Conservation (phyloP, 1,284 basidiomycete species). For the Laetiporus sulphureus region DNA sequence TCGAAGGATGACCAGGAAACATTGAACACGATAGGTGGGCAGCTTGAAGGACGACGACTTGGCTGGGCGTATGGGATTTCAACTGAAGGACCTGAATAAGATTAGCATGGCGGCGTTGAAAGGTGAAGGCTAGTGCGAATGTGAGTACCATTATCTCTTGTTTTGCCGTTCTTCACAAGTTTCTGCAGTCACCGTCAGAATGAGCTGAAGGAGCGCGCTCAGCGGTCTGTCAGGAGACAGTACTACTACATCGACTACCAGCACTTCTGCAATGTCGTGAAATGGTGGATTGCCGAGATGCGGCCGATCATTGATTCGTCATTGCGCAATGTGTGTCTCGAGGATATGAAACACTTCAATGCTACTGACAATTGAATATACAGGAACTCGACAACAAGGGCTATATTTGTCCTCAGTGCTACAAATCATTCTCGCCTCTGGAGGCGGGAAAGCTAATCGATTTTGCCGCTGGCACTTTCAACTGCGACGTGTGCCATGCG, state of each 20-base stretch:
- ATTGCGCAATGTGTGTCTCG: slow-evolving; percentile 64
- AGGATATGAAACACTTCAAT: no score
- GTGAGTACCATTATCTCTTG: slow-evolving; percentile 42
- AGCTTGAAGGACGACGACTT: slow-evolving; percentile 92
- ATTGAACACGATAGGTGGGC: slow-evolving; percentile 13
- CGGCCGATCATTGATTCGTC: slow-evolving; percentile 83
- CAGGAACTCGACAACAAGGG: slow-evolving; percentile 95
- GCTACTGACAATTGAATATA: not conserved
- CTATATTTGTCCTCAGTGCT: slow-evolving; percentile 90
- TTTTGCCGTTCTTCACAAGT: slow-evolving; percentile 1
- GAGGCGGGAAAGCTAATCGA: slow-evolving; percentile 84
- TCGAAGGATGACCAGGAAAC: slow-evolving; percentile 71
- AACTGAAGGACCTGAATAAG: slow-evolving; percentile 92
- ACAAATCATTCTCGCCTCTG: slow-evolving; percentile 78
- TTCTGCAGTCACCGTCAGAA: slow-evolving; percentile 70
- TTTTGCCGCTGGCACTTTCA: slow-evolving; percentile 51
- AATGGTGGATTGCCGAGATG: slow-evolving; percentile 97
- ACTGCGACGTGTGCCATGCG: slow-evolving; percentile 72
- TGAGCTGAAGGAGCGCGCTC: slow-evolving; percentile 78
- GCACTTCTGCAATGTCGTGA: slow-evolving; percentile 93
- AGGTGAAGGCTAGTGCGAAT: slow-evolving; percentile 82
- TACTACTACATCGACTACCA: slow-evolving; percentile 98
- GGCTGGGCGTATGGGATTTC: slow-evolving; percentile 80
- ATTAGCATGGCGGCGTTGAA: slow-evolving; percentile 82
- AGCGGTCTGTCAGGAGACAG: slow-evolving; percentile 72